Conservation (phyloP, 139 green algal genomes). For the Chlamydomonas incerta region DNA sequence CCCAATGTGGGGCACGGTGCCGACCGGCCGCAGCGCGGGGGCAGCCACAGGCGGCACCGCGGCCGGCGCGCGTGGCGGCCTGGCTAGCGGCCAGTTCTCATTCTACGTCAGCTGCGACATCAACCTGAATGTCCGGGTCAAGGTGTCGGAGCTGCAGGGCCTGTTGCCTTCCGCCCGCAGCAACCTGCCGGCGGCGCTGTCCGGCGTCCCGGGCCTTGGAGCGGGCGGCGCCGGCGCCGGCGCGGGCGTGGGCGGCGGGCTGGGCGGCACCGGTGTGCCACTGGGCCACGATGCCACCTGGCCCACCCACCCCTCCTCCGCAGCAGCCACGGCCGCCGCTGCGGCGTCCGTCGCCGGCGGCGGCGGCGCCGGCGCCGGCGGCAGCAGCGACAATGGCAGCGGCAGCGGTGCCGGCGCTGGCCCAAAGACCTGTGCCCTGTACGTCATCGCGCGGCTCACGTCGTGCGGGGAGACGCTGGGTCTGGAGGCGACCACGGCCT, state of each 20-base stretch:
- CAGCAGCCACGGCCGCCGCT: neutral
- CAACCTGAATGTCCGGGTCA: constrained; percentile 74
- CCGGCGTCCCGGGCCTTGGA: neutral
- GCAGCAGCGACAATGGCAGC: neutral
- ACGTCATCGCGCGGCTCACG: constrained; percentile 62
- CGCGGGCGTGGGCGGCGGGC: neutral
- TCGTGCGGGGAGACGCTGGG: constrained; percentile 68
- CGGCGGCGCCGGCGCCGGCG: neutral
- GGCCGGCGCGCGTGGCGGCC: neutral
- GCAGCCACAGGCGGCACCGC: too few relatives aligned
- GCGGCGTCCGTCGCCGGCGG: neutral
- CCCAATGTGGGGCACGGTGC: constrained; percentile 20
- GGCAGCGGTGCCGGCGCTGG: neutral
- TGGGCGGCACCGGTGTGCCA: too few relatives aligned
- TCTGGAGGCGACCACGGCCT: constrained; percentile 63
- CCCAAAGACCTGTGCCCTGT: constrained; percentile 45
- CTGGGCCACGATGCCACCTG: too few relatives aligned
- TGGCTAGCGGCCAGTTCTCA: constrained; percentile 4
- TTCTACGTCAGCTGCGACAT: constrained; percentile 77
- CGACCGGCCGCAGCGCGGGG: neutral
- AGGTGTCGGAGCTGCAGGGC: constrained; percentile 65
- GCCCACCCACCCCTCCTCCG: too few relatives aligned
- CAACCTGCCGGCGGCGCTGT: neutral
- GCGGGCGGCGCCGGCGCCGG: neutral
- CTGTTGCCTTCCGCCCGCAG: constrained; percentile 52